Base-by-base conservation (phyloP, 192 early-diverging fungal genomes). In the Dissophora globulifera region DNA sequence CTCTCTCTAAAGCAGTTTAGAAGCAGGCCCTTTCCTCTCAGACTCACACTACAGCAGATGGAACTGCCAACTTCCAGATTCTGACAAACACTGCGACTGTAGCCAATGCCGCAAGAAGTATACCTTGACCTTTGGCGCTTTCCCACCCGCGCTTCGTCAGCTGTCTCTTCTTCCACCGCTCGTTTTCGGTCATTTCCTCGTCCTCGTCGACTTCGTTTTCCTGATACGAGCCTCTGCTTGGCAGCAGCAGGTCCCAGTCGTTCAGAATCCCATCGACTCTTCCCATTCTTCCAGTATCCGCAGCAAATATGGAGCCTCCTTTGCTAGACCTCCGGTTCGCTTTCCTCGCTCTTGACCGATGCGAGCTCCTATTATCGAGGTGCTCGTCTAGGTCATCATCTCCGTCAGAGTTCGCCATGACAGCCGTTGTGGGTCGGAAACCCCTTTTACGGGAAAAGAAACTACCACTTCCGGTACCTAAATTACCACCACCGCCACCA, bases 11-110 rank as follows among this genome's bases (percentile, higher is more conserved):
- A 45, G 9, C 4, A 9, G 5, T 45, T 10, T 45, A 17, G 9
- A 10, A 5, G 4, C 17, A 45, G 5, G 4, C 43, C 43, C 17
- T 9, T 45, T 45, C 16, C n/a, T 45, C 43, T 4, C 9, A 45
- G 16, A 66, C 71, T 66, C 66, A 75, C 71, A 75, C 71, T 15
- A 75, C 71, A 51, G 71, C 71, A 22, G 35, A 27, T 16, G 62
- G 71, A 0, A 75, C 30, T 3, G 71, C 62, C 31, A 66, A 53
- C 17, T 75, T 75, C 71, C 71, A 75, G 57, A 75, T 75, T 46
- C 62, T 56, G 49, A 75, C 71, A 65, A 75, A 42, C 19, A 52
- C 49, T 12, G 71, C 62, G 4, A 75, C 22, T 4, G 32, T 49
- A 3, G 30, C 29, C 62, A 75, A 57, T 17, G 55, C n/a, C 1